A percentile compares a stretch with the other conserved stretches of the same genome.
Evolutionary conservation across 2,329 filamentous ascomycete genomes (phyloP).

Genomic region (Penicillium sp.): DNA sequence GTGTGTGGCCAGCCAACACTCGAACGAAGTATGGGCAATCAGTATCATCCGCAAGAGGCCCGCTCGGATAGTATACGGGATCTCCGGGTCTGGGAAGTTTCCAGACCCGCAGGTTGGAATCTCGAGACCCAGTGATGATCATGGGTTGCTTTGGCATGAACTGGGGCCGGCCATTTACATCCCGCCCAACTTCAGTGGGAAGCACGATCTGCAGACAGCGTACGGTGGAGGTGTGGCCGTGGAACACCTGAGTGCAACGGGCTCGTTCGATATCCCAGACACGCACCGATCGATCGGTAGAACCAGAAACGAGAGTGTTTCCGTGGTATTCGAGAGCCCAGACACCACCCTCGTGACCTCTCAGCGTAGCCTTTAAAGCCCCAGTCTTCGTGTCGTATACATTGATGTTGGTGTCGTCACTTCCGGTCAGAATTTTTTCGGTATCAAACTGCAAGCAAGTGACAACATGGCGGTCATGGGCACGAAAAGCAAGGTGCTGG

Average conservation of each 20-base stretch:
- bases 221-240: constrained; percentile 95
- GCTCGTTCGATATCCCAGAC: constrained; percentile 98
- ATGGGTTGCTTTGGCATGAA: constrained; percentile 92
- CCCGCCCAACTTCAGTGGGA: constrained; percentile 70
- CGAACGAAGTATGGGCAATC: constrained; percentile 95
- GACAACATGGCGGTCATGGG: constrained; percentile 91
- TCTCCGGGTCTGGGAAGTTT: constrained; percentile 78
- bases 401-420: constrained; percentile 95
- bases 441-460: constrained; percentile 97
- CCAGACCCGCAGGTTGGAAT: constrained; percentile 92
- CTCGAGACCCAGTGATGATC: constrained; percentile 94
- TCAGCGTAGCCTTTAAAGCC: constrained; percentile 71
- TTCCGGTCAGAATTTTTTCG: constrained; percentile 96
- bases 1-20: constrained; percentile 75
- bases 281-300: constrained; percentile 94
- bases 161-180: constrained; percentile 65
- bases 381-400: constrained; percentile 97
- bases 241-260: constrained; percentile 89
- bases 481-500: constrained; percentile 89
- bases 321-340: constrained; percentile 97
- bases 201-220: constrained; percentile 91
- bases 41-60: constrained; percentile 63
- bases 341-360: constrained; percentile 93
- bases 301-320: constrained; percentile 90
- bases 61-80: constrained; percentile 70